Base-by-base conservation (phyloP, 768 basidiomycete species). In the Rhodotorula diobovata region DNA sequence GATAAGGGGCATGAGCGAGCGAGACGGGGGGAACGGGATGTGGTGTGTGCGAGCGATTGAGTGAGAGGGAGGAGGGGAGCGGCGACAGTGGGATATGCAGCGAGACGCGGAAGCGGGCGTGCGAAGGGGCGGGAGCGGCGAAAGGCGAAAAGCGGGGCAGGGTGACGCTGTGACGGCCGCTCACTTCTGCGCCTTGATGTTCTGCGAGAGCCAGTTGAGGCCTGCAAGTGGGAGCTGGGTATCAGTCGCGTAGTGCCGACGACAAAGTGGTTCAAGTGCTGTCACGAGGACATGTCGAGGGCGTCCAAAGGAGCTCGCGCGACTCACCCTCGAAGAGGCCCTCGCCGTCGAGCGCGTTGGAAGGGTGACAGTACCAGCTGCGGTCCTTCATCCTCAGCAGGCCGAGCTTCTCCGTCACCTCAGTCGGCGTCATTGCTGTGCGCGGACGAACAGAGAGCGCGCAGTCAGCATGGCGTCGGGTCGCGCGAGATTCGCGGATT, bases 291-390 rank as follows among this genome's bases (percentile, higher is more conserved):
- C 59, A 37, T 34, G 1, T 39, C 71, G 25, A 46, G 50, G 30
- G 8, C 12, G 28, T 30, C 32, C 8, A 30, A 12, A 21, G n/a
- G 14, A 39, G 9, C 10, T 7, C 12, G 30, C 15, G 2, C 1
- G 21, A 71, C 78, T 35, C 39, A 54, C 95, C 95, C 81, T 98
- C 95, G 76, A 97, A 95, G 28, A 98, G 84, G 67, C 95, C 95
- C 80, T 97, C 95, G 41, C 95, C 95, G 37, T 63, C 66, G 25
- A 73, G 46, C 53, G 81, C 86, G 77, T 81, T 95, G 90, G 93
- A 96, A 61, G 95, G 95, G 83, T 98, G 95, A 63, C 97, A 94
- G 85, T 97, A 98, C 95, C 95, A 98, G 81, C 90, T 93, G 71
- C 95, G 85, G 79, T 97, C 94, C 70, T 91, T 88, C 95, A 98